Base-by-base conservation (phyloP, 2,329 filamentous ascomycete genomes). In the Fusarium azukiicola region DNA sequence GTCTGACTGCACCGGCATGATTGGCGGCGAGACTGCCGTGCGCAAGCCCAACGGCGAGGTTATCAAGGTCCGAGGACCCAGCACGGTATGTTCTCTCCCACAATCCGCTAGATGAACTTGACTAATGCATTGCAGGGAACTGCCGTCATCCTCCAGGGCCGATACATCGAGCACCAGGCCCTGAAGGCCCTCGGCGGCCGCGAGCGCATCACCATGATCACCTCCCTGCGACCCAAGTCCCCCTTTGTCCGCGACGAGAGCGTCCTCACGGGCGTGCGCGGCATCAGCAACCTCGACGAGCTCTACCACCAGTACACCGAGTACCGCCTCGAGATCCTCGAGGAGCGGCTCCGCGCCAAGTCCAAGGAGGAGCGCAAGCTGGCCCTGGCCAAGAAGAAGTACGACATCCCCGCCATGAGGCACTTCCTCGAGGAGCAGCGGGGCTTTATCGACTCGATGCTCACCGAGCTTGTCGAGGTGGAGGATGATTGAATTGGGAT, bases 141-240 rank as follows among this genome's bases (percentile, higher is more conserved):
- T 61, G 89, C 87, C 16, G 86, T 90, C 27, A 81, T 90, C 19
- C 84, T 90, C 21, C 89, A 90, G 78, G 89, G 89, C 16, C 84
- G 88, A 64, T 90, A 89, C 70, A 89, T 90, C 73, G 85, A 85
- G 38, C 89, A 90, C 75, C 87, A 88, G 68, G 89, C 89, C 6
- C 78, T 88, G 16, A 81, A 82, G 27, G 88, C 88, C 3, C 85
- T 84, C 13, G 88, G 88, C 44, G 87, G 85, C 19, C 84, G 85
- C 14, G 89, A 90, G 79, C 86, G 89, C 42, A 87, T 90, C 75
- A 90, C 88, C 4, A 88, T 90, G 83, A 88, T 90, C 16, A 90
- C 89, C 3, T 87, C 88, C 1, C 89, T 90, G 80, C 83, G 89
- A 19, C 87, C 89, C 21, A 85, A 84, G 42, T 84, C 87, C 44